phyloP scores from a whole-genome alignment of 2,329 filamentous ascomycete species.

The Alternaria panax region DNA sequence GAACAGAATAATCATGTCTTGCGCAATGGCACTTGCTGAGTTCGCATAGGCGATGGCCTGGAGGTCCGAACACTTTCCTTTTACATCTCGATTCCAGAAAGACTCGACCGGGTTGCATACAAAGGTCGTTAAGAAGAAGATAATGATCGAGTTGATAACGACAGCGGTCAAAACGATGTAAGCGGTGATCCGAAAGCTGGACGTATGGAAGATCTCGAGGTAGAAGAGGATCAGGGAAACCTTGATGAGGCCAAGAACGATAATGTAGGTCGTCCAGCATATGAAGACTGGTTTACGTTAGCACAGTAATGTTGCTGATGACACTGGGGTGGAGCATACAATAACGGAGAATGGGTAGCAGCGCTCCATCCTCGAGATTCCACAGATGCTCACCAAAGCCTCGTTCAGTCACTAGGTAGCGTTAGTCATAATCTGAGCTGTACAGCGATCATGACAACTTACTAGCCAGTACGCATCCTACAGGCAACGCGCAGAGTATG shows the following conservation, averaged over 20 bases:
- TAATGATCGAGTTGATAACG: conserved; percentile 21
- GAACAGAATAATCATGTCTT: conserved; percentile 36
- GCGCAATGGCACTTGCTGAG: conserved; percentile 30
- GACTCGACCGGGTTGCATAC: conserved; percentile 32
- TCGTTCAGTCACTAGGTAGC: conserved; percentile 21
- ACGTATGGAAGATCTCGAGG: conserved; percentile 38
- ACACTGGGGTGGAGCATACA: conserved; percentile 7
- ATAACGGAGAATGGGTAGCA: conserved; percentile 18
- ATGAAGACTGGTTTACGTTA: conserved; percentile 23
- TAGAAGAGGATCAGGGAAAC: conserved; percentile 38
- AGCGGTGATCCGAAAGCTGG: conserved; percentile 22
- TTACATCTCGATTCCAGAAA: conserved; percentile 40
- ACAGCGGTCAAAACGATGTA: conserved; percentile 27
- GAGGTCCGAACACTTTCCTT: conserved; percentile 33
- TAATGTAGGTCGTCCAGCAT: conserved; percentile 27
- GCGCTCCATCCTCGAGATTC: conserved; percentile 18
- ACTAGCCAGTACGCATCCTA: conserved; percentile 30
- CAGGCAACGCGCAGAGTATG: conserved; percentile 26
- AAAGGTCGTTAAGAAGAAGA: conserved; percentile 33
- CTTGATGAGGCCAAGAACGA: conserved; percentile 36
- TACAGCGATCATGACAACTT: not conserved
- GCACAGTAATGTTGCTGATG: not conserved
- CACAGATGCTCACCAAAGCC: conserved; percentile 38
- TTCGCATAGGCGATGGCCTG: conserved; percentile 33
- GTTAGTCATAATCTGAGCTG: conserved; percentile 5